A percentile compares a stretch with the other conserved stretches of the same genome.
phyloP scores from a whole-genome alignment of 2,329 filamentous ascomycete species.

The Penicillium nordicum region DNA sequence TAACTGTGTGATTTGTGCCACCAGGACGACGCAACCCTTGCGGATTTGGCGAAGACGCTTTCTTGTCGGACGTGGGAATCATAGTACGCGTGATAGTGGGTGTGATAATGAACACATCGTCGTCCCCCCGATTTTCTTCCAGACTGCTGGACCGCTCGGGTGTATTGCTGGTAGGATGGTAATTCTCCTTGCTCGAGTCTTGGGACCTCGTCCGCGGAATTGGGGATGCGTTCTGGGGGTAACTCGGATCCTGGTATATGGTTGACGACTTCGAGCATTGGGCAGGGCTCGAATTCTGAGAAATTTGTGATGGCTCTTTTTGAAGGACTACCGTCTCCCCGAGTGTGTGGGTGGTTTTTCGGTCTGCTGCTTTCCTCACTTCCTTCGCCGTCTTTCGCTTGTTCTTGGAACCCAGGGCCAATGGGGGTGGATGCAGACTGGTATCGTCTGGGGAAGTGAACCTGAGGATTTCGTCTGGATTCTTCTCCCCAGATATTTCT shows the following conservation, averaged over 20 bases:
- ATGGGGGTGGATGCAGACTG: constrained; percentile 23
- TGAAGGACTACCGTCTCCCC: constrained; percentile 22
- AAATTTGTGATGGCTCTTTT: constrained; percentile 31
- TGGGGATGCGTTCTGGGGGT: constrained; percentile 15
- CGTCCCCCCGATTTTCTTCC: constrained; percentile 17
- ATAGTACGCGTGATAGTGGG: constrained; percentile 43
- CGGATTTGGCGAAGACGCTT: constrained; percentile 13
- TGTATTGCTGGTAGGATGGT: constrained; percentile 9
- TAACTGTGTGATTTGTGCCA: constrained; percentile 19
- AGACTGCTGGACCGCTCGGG: constrained; percentile 14
- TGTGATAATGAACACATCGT: constrained; percentile 39
- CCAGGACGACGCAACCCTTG: constrained; percentile 20
- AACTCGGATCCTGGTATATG: constrained; percentile 23
- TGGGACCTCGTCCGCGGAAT: constrained; percentile 18
- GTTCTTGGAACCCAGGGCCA: constrained; percentile 23
- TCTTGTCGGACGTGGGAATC: constrained; percentile 32
- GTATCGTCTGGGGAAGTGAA: constrained; percentile 31
- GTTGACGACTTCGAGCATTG: constrained; percentile 35
- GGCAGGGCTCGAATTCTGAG: constrained; percentile 36
- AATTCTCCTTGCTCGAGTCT: constrained; percentile 26
- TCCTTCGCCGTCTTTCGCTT: constrained; percentile 20
- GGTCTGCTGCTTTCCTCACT: constrained; percentile 4
- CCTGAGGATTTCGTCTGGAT: constrained; percentile 38
- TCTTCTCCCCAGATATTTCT: constrained; percentile 35
- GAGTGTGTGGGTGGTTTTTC: constrained; percentile 8